Evolutionary conservation across 2,329 filamentous ascomycete genomes (phyloP).

Genomic region (Exophiala lecanii-corni): DNA sequence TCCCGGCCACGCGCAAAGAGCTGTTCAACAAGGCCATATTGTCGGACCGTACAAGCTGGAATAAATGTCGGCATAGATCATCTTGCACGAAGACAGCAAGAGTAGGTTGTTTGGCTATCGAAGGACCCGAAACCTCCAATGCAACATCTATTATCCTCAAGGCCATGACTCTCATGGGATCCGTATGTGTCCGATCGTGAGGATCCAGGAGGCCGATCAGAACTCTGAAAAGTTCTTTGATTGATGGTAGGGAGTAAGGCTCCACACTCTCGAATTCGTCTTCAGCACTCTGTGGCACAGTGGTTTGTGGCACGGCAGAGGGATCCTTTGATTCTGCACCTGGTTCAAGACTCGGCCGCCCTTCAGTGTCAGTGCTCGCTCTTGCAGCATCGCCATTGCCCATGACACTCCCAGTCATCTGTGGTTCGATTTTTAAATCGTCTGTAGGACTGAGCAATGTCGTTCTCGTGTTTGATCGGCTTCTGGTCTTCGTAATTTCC

Average conservation of each 20-base stretch:
- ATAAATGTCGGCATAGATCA: constrained; percentile 86
- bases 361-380: constrained; percentile 20
- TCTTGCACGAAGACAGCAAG: constrained; percentile 86
- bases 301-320: constrained; percentile 31
- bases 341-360: constrained; percentile 8
- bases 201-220: constrained; percentile 91
- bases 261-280: constrained; percentile 54
- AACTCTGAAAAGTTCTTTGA: constrained; percentile 88
- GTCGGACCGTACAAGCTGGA: constrained; percentile 92
- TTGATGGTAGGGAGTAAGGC: constrained; percentile 90
- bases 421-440: constrained; percentile 75
- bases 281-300: constrained; percentile 31
- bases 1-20: constrained; percentile 85
- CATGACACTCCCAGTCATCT: constrained; percentile 50
- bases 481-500: constrained; percentile 47
- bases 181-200: constrained; percentile 85
- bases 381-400: constrained; percentile 37
- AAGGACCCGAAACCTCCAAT: constrained; percentile 90
- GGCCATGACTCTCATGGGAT: constrained; percentile 96
- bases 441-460: constrained; percentile 55
- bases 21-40: constrained; percentile 94
- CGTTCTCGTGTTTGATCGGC: constrained; percentile 23
- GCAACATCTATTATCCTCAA: constrained; percentile 95
- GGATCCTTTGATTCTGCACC: constrained; percentile 30
- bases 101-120: constrained; percentile 86